Evolutionary conservation across 805 yeast genomes (phyloP).

Genomic region (Starmerella bombi): DNA sequence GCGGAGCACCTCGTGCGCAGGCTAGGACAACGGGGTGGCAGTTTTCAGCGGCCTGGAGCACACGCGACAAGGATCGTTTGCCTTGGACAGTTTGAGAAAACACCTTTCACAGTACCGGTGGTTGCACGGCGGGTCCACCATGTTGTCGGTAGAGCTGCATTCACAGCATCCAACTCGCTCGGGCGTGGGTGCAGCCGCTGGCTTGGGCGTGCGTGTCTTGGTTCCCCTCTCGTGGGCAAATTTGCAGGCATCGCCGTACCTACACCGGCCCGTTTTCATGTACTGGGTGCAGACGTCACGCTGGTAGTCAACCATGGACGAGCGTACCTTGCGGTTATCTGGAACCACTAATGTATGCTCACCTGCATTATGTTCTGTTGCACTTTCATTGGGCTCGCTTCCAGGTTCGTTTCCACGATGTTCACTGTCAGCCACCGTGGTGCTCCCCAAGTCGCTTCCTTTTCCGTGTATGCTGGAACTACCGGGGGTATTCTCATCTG

Average conservation of each 20-base stretch:
- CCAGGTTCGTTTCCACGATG: too few relatives aligned
- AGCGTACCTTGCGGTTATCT: background rate
- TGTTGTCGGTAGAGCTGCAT: slow-evolving; percentile 46
- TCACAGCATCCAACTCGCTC: slow-evolving; percentile 17
- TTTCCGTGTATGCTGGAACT: too few relatives aligned
- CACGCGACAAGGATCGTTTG: slow-evolving; percentile 37
- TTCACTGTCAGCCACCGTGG: too few relatives aligned
- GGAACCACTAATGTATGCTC: background rate
- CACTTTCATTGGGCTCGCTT: too few relatives aligned
- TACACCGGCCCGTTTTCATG: slow-evolving; percentile 84
- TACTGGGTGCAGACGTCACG: slow-evolving; percentile 92
- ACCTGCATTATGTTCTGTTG: too few relatives aligned
- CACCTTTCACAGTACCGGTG: slow-evolving; percentile 56
- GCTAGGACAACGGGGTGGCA: background rate
- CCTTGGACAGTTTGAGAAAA: slow-evolving; percentile 37
- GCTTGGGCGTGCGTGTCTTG: background rate
- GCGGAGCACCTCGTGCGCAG: background rate
- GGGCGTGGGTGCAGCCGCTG: background rate
- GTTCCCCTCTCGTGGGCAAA: slow-evolving; percentile 74
- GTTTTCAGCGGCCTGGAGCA: slow-evolving; percentile 27
- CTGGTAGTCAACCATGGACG: slow-evolving; percentile 53
- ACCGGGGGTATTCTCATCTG: too few relatives aligned
- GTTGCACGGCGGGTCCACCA: slow-evolving; percentile 46
- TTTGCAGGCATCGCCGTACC: slow-evolving; percentile 94
- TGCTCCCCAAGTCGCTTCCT: too few relatives aligned